A percentile compares a stretch with the other conserved stretches of the same genome.
Conservation (phyloP, 208 protist genomes). For the Acanthamoeba sp. region DNA sequence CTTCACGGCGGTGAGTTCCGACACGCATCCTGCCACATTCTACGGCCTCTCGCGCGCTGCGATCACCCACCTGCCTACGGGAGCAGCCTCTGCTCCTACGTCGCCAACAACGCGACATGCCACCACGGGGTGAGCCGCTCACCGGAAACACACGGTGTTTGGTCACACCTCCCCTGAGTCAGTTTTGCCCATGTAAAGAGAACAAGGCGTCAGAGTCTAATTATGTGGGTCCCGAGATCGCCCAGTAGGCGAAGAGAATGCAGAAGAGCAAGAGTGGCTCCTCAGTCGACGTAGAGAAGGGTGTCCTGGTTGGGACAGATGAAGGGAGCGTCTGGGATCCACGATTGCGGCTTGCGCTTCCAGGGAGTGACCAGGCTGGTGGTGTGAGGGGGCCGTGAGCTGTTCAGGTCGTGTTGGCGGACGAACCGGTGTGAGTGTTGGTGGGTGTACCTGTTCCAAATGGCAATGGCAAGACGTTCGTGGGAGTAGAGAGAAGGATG, state of each 20-base stretch:
- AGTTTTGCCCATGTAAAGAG: too few species aligned
- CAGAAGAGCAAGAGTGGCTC: too few species aligned
- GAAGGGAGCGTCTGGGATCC: not conserved
- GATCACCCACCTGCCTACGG: too few species aligned
- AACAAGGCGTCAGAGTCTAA: too few species aligned
- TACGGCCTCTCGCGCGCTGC: conserved; percentile 48
- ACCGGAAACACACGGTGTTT: too few species aligned
- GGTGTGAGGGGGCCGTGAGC: not conserved
- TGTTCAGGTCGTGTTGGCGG: too few species aligned
- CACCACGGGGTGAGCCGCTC: too few species aligned
- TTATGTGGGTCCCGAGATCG: too few species aligned
- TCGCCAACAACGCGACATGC: too few species aligned
- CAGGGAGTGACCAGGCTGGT: not conserved
- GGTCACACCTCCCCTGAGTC: too few species aligned
- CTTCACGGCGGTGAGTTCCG: conserved; percentile 39
- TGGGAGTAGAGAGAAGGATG: conserved; percentile 22
- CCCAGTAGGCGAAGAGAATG: too few species aligned
- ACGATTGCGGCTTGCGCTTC: not conserved
- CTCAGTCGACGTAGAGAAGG: not conserved
- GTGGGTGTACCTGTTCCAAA: conserved; percentile 45
- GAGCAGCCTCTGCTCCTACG: too few species aligned
- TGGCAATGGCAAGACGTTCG: not conserved
- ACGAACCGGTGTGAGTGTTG: not conserved
- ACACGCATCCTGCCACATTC: not conserved
- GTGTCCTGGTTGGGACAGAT: conserved; percentile 10